Percentiles rank a stretch among this genome's conserved stretches.
Evolutionary conservation across 805 yeast species (phyloP).

Genomic region (Ogataea minuta): DNA sequence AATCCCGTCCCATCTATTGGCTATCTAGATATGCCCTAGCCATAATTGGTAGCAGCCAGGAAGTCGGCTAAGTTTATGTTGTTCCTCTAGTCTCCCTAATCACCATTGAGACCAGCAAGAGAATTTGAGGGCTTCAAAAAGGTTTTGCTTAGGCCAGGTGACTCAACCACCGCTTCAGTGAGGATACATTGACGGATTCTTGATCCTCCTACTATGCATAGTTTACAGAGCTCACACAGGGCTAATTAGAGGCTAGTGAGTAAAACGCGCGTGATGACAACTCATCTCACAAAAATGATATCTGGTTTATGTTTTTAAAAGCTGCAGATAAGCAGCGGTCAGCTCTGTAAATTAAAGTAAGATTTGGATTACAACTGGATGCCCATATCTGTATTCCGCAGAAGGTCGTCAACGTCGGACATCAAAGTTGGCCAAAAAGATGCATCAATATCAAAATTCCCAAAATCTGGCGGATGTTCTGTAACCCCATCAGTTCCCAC

Average conservation of each 20-base stretch:
- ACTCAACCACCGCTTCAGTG: conserved; percentile 32
- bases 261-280: conserved; percentile 47
- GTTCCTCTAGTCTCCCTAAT: conserved; percentile 37
- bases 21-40: no score
- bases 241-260: conserved; percentile 49
- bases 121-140: conserved; percentile 60
- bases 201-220: conserved; percentile 48
- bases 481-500: neutral
- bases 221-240: conserved; percentile 40
- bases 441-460: neutral
- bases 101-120: conserved; percentile 46
- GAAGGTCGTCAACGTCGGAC: neutral
- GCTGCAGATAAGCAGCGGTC: neutral
- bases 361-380: no score
- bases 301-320: neutral
- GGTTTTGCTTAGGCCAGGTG: conserved; percentile 45
- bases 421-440: conserved; percentile 1
- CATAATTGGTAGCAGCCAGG: no score
- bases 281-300: neutral
- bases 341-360: neutral
- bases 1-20: no score
- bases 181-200: neutral
- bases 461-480: neutral
- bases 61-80: conserved; percentile 55
- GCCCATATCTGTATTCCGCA: no score